Conservation (phyloP, 2,329 filamentous ascomycete species). For the Pestalotiopsis sp. region DNA sequence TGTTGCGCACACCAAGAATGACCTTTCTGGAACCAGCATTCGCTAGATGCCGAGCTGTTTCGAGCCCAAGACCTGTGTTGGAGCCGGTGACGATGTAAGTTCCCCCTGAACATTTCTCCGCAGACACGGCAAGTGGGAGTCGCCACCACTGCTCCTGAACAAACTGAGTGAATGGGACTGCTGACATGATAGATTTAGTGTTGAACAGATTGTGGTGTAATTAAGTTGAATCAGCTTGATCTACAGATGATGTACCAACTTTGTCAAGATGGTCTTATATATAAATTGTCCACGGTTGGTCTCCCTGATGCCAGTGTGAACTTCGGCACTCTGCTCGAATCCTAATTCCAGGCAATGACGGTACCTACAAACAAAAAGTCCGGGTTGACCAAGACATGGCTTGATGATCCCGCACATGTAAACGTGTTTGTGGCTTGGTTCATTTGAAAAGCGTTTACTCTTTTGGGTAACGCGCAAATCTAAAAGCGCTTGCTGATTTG, state of each 20-base stretch:
- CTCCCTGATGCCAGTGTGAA: neutral
- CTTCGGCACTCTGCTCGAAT: neutral
- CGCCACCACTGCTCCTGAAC: neutral
- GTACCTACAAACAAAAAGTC: no score
- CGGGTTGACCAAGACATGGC: neutral
- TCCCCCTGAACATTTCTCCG: neutral
- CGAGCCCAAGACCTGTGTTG: conserved; percentile 23
- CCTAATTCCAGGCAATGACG: no score
- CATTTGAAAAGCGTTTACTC: neutral
- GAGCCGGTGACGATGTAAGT: conserved; percentile 25
- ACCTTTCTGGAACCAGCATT: neutral
- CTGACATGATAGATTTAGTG: neutral
- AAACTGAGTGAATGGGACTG: neutral
- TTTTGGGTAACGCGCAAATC: neutral
- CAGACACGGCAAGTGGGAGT: neutral
- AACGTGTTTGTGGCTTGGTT: neutral
- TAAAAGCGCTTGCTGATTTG: neutral
- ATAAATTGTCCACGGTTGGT: no score
- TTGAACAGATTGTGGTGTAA: neutral
- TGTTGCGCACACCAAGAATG: neutral
- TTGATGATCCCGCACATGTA: neutral
- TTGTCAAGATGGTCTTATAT: no score
- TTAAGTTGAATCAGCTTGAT: neutral
- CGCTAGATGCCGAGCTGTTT: neutral
- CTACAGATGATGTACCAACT: no score